phyloP scores from a whole-genome alignment of 345 rosid species.

The Arabis hirsuta region DNA sequence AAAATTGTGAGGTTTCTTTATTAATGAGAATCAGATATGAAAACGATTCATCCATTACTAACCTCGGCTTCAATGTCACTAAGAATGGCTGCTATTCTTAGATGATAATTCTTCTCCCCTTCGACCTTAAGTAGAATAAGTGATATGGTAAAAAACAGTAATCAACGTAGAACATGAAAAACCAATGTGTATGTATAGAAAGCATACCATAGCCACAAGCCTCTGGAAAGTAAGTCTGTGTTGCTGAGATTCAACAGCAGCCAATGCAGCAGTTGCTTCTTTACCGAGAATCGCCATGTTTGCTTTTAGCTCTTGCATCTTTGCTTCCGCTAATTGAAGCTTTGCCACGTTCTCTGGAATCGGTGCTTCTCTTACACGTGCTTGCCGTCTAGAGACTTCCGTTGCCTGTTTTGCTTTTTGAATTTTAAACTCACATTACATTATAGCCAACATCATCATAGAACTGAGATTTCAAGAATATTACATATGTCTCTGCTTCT shows the following conservation, averaged over 20 bases:
- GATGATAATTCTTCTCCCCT: constrained; percentile 87
- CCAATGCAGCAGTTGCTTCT: constrained; percentile 96
- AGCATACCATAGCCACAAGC: constrained; percentile 81
- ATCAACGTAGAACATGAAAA: constrained; percentile 15
- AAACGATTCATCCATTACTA: constrained; percentile 34
- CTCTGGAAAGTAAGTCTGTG: constrained; percentile 89
- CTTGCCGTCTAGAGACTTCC: constrained; percentile 80
- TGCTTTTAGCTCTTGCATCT: constrained; percentile 80
- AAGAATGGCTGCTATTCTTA: constrained; percentile 87
- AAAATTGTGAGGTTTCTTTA: constrained; percentile 19
- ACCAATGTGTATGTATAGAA: constrained; percentile 10
- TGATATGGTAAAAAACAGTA: constrained; percentile 11
- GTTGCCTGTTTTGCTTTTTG: constrained; percentile 63
- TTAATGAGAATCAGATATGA: constrained; percentile 6
- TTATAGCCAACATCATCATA: constrained; percentile 11
- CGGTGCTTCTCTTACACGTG: constrained; percentile 77
- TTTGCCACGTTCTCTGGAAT: constrained; percentile 90
- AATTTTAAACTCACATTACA: constrained; percentile 44
- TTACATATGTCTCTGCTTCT: constrained; percentile 94
- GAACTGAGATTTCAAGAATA: constrained; percentile 12
- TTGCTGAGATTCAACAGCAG: constrained; percentile 96
- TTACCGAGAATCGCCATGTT: constrained; percentile 97
- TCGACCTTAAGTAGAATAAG: constrained; percentile 63
- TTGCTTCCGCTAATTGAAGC: constrained; percentile 85
- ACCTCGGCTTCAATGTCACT: constrained; percentile 99